A percentile compares a stretch with the other conserved stretches of the same genome.
These are phyloP conservation scores for Eucalyptus sp. DNA, from an alignment of 345 rosid genomes.

Conservation along the genomic window DNA sequence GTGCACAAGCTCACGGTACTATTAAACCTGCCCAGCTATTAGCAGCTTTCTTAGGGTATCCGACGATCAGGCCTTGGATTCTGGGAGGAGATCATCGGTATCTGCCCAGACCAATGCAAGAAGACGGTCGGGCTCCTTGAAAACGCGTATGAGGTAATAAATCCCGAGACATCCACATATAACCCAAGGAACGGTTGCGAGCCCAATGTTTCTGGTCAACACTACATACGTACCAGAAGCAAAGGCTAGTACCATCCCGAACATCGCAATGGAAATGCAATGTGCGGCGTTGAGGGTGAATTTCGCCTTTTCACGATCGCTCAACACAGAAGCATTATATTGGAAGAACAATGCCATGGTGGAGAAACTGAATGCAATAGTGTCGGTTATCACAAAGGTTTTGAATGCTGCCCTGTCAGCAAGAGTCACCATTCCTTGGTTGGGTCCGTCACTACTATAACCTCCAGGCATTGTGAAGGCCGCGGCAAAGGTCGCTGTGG, in stretches of 20 bases:
- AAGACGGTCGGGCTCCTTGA: fast-evolving
- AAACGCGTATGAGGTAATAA: fast-evolving
- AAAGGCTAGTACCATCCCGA: not conserved
- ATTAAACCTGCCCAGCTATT: fast-evolving
- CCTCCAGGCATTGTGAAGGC: not conserved
- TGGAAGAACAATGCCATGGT: not conserved
- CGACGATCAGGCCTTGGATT: fast-evolving
- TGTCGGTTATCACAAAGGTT: not conserved
- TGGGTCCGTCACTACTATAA: not conserved
- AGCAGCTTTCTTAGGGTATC: not conserved
- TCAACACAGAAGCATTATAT: fast-evolving
- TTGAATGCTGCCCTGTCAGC: not conserved
- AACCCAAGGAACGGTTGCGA: not conserved
- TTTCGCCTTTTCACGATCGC: fast-evolving
- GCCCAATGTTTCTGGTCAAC: not conserved
- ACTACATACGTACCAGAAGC: not conserved
- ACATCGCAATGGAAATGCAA: not conserved
- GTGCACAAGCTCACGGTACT: not conserved
- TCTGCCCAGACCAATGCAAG: fast-evolving
- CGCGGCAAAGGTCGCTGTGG: not conserved
- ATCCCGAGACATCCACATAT: not conserved
- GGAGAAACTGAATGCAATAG: fast-evolving
- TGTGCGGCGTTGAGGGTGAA: fast-evolving
- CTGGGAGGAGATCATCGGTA: too few relatives aligned
- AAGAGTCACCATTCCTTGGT: not conserved